These are phyloP conservation scores for Vaccinium darrowii DNA, from an alignment of 148 eudicot genomes.

Conservation along the genomic window DNA sequence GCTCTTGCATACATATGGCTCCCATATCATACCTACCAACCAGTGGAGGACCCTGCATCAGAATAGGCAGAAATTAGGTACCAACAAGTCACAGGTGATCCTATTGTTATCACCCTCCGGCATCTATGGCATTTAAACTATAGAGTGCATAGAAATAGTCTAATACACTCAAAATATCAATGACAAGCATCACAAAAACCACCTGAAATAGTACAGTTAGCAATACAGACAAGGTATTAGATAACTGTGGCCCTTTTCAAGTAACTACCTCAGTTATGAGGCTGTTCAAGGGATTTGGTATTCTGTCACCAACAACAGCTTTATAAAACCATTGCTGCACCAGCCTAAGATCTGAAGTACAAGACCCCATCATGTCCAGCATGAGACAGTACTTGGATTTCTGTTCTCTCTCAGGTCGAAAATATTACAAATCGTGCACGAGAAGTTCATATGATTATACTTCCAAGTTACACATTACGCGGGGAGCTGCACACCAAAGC, in stretches of 20 bases:
- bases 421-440: not conserved
- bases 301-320: not conserved
- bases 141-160: not conserved
- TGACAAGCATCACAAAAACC: constrained; percentile 1
- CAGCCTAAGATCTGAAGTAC: not conserved
- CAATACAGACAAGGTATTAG: not conserved
- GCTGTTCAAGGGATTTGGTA: not conserved
- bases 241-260: no score
- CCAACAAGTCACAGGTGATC: not conserved
- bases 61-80: not conserved
- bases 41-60: constrained; percentile 90
- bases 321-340: not conserved
- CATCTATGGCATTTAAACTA: not conserved
- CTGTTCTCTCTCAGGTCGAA: not conserved
- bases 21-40: constrained; percentile 96
- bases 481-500: not conserved
- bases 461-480: not conserved
- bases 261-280: no score
- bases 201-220: not conserved
- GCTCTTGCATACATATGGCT: constrained; percentile 98
- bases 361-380: not conserved
- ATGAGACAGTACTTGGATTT: not conserved
- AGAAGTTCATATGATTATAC: not conserved
- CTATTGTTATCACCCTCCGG: not conserved
- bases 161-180: not conserved